Percentiles rank a stretch among this genome's conserved stretches.
phyloP scores from a whole-genome alignment of 1,284 basidiomycete species.

The Tilletia indica region DNA sequence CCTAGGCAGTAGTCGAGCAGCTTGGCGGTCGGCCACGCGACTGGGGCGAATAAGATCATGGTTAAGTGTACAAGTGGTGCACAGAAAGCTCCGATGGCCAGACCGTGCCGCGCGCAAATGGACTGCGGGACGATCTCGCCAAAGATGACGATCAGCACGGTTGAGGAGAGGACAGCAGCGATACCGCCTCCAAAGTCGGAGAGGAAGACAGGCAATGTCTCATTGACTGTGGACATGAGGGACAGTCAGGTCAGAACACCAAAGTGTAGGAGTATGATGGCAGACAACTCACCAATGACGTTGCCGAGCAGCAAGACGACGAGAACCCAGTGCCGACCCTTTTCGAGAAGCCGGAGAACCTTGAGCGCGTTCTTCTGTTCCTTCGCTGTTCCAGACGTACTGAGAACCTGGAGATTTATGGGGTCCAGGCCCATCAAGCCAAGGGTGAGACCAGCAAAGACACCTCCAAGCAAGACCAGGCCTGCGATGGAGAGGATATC shows the following conservation, averaged over 20 bases:
- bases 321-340: conserved; percentile 89
- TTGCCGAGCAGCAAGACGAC: conserved; percentile 78
- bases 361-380: conserved; percentile 58
- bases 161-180: conserved; percentile 50
- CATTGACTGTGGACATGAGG: conserved; percentile 57
- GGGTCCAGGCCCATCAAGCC: conserved; percentile 94
- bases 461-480: conserved; percentile 56
- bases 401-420: conserved; percentile 80
- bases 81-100: conserved; percentile 86
- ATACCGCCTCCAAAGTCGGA: conserved; percentile 47
- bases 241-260: background rate
- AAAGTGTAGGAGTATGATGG: background rate
- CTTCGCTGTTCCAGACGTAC: conserved; percentile 72
- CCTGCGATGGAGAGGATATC: conserved; percentile 43
- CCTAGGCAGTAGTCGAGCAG: conserved; percentile 59
- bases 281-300: conserved; percentile 63
- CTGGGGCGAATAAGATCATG: conserved; percentile 58
- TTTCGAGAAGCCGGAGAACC: conserved; percentile 67
- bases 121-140: conserved; percentile 58
- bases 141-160: conserved; percentile 59
- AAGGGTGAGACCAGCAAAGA: conserved; percentile 69
- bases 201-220: conserved; percentile 58
- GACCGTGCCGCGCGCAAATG: conserved; percentile 81
- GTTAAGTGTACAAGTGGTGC: conserved; percentile 65
- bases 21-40: conserved; percentile 58